These are phyloP conservation scores for Penicillium desertorum DNA, from an alignment of 495 filamentous ascomycete species.

Conservation along the genomic window DNA sequence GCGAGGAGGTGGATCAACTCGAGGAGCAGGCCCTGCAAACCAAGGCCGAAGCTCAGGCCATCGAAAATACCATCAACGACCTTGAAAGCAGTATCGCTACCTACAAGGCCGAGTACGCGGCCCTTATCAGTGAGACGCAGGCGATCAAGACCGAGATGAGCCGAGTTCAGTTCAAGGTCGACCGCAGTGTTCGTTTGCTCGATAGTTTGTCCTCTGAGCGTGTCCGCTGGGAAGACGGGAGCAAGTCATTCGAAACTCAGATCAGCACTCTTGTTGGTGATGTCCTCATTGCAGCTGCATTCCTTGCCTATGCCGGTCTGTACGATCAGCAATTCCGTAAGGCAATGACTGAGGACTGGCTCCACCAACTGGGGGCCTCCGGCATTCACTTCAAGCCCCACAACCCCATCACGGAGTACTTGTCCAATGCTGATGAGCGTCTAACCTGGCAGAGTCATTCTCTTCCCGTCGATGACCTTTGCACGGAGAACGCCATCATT, in stretches of 20 bases:
- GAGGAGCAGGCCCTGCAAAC: slow-evolving; percentile 89
- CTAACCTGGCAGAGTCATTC: slow-evolving; percentile 91
- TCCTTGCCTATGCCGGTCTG: slow-evolving; percentile 95
- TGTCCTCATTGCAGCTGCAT: slow-evolving; percentile 89
- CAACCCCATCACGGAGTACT: slow-evolving; percentile 93
- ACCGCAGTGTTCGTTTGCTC: slow-evolving; percentile 89
- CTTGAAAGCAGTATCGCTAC: slow-evolving; percentile 88
- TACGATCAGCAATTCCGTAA: slow-evolving; percentile 98
- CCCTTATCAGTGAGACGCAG: slow-evolving; percentile 94
- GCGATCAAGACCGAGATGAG: slow-evolving; percentile 97
- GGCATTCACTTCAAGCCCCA: slow-evolving; percentile 89
- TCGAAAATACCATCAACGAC: slow-evolving; percentile 77
- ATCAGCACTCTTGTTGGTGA: slow-evolving; percentile 96
- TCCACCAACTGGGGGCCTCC: slow-evolving; percentile 84
- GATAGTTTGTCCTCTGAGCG: slow-evolving; percentile 94
- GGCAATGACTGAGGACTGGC: slow-evolving; percentile 96
- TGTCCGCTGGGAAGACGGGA: slow-evolving; percentile 89
- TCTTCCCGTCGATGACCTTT: slow-evolving; percentile 97
- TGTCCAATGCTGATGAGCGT: slow-evolving; percentile 94
- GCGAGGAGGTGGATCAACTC: slow-evolving; percentile 83
- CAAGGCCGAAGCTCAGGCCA: slow-evolving; percentile 88
- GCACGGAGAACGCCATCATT: slow-evolving; percentile 97
- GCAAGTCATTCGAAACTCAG: slow-evolving; percentile 96
- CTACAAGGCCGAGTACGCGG: slow-evolving; percentile 97
- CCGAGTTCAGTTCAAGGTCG: slow-evolving; percentile 94